These are phyloP conservation scores for Mantamonas sphyraenae DNA, from an alignment of 78 protist species.

Conservation along the genomic window DNA sequence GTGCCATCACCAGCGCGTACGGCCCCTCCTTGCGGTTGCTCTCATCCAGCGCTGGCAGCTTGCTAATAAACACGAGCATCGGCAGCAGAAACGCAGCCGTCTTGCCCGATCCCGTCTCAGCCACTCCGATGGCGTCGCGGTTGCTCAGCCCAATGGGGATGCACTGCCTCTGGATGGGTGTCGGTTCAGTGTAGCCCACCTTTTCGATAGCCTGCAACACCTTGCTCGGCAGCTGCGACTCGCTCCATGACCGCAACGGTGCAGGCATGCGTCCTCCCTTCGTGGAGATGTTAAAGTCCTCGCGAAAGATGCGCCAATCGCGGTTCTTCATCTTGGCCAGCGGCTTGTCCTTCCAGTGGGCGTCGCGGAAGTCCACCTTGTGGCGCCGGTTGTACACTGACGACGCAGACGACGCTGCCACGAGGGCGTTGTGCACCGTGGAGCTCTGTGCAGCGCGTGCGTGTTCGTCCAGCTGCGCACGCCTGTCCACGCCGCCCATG, in stretches of 20 bases:
- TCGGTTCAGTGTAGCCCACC: conserved; percentile 65
- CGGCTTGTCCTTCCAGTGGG: conserved; percentile 85
- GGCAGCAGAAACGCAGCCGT: conserved; percentile 80
- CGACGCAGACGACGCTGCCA: too few species aligned
- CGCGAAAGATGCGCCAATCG: conserved; percentile 94
- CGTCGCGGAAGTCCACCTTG: conserved; percentile 2
- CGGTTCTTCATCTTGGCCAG: conserved; percentile 81
- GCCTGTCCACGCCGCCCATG: conserved; percentile 45
- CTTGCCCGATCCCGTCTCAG: conserved; percentile 78
- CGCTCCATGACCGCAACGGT: conserved; percentile 55
- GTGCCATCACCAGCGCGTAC: conserved; percentile 69
- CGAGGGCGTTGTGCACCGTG: not conserved
- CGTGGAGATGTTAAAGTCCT: conserved; percentile 78
- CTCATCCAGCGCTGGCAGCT: conserved; percentile 32
- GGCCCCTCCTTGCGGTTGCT: conserved; percentile 63
- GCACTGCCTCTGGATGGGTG: conserved; percentile 76
- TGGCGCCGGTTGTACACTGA: not conserved
- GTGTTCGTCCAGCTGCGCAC: not conserved
- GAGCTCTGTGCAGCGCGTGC: not conserved
- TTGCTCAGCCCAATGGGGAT: conserved; percentile 67
- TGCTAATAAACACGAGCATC: conserved; percentile 39
- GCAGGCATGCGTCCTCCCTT: conserved; percentile 50
- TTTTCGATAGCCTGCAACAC: conserved; percentile 21
- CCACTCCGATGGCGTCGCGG: conserved; percentile 71
- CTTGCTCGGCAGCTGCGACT: conserved; percentile 3